phyloP scores from a whole-genome alignment of 768 basidiomycete genomes.

The Rhodotorula diobovata region DNA sequence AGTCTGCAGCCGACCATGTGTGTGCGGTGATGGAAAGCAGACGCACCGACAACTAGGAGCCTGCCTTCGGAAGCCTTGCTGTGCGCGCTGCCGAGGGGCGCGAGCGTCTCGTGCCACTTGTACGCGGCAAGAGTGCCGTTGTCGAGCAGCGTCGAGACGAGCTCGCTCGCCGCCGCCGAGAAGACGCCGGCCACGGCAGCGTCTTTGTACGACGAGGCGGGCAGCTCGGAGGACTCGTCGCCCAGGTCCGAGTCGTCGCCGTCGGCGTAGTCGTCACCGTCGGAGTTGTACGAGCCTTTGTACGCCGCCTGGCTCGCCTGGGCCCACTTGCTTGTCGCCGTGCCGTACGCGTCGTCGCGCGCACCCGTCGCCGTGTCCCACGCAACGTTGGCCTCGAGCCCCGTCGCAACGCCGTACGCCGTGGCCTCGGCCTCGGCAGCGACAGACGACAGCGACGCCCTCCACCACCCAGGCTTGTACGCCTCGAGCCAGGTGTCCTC shows the following conservation, averaged over 20 bases:
- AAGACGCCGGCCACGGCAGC: not conserved
- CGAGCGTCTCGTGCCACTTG: slow-evolving; percentile 27
- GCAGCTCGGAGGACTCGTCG: not conserved
- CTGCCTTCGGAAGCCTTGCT: not conserved
- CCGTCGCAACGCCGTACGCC: not conserved
- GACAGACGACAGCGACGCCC: not conserved
- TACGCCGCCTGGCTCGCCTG: not conserved
- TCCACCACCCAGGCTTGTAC: not conserved
- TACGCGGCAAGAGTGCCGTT: slow-evolving; percentile 26
- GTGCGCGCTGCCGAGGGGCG: not conserved
- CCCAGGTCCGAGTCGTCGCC: not conserved
- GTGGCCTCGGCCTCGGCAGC: not conserved
- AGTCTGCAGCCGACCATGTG: too few species aligned
- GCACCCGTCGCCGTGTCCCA: not conserved
- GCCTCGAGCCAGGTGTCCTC: not conserved
- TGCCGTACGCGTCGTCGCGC: not conserved
- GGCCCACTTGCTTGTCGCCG: not conserved
- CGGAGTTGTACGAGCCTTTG: not conserved
- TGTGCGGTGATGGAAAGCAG: not conserved
- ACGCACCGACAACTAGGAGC: slow-evolving; percentile 33
- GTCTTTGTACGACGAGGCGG: not conserved
- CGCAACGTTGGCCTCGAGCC: not conserved
- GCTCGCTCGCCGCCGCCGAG: not conserved
- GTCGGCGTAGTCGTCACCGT: not conserved
- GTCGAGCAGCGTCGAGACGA: slow-evolving; percentile 4